Conservation (phyloP, 2,329 filamentous ascomycete genomes). For the Triangularia verruculosa region DNA sequence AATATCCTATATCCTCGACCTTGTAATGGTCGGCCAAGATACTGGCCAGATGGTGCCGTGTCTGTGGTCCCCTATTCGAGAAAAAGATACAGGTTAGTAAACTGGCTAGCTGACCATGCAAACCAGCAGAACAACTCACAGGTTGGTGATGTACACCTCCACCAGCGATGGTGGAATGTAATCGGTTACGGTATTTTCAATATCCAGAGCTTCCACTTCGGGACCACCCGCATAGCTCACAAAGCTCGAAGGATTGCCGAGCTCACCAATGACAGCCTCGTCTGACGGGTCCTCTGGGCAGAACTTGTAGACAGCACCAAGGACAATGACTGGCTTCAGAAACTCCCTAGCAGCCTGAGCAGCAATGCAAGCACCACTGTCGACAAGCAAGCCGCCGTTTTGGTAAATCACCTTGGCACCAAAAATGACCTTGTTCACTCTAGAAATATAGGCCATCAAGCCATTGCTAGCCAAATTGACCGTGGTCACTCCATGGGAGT, state of each 20-base stretch:
- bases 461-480: conserved; percentile 82
- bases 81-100: not conserved
- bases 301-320: conserved; percentile 90
- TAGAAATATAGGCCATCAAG: conserved; percentile 89
- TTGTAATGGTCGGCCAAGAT: conserved; percentile 76
- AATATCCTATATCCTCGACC: conserved; percentile 65
- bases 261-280: conserved; percentile 78
- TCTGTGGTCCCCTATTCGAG: conserved; percentile 54
- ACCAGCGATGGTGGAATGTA: conserved; percentile 30
- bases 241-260: conserved; percentile 75
- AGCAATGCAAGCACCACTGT: conserved; percentile 78
- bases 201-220: conserved; percentile 68
- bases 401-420: conserved; percentile 83
- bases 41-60: conserved; percentile 68
- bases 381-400: conserved; percentile 81
- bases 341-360: conserved; percentile 81
- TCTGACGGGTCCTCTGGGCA: conserved; percentile 87
- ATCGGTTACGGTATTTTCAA: conserved; percentile 27
- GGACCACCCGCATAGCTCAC: conserved; percentile 76
- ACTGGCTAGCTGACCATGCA: not conserved
- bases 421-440: conserved; percentile 92
- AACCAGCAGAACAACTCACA: conserved; percentile 38
- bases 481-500: conserved; percentile 73
- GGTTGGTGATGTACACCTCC: conserved; percentile 31
- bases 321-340: conserved; percentile 79